A percentile compares a stretch with the other conserved stretches of the same genome.
Conservation (phyloP, 1,139 yeast species). For the Candida sp. region DNA sequence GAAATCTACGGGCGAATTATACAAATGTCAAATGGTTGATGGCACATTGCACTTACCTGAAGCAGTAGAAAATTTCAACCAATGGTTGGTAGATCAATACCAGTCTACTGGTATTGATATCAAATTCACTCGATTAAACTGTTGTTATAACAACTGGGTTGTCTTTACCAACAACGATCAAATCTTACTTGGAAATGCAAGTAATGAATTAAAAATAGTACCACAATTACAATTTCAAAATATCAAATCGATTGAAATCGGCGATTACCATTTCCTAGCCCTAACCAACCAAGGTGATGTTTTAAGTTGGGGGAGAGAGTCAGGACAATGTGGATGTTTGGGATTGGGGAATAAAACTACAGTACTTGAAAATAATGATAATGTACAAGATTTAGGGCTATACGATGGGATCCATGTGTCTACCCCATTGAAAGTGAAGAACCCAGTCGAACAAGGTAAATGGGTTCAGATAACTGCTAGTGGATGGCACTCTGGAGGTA, state of each 20-base stretch:
- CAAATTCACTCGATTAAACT: conserved; percentile 16
- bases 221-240: conserved; percentile 48
- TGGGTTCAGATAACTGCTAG: conserved; percentile 58
- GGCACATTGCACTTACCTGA: conserved; percentile 7
- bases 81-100: conserved; percentile 24
- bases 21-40: conserved; percentile 33
- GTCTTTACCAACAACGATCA: conserved; percentile 33
- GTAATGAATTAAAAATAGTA: conserved; percentile 14
- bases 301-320: conserved; percentile 72
- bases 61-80: conserved; percentile 20
- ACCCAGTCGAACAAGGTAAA: conserved; percentile 30
- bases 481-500: conserved; percentile 81
- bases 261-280: conserved; percentile 73
- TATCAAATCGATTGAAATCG: conserved; percentile 51
- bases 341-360: conserved; percentile 54
- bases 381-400: conserved; percentile 22
- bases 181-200: conserved; percentile 8
- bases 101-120: conserved; percentile 10
- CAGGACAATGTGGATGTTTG: conserved; percentile 62
- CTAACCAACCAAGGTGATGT: conserved; percentile 56
- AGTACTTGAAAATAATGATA: conserved; percentile 13
- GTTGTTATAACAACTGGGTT: conserved; percentile 21
- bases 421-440: conserved; percentile 41
- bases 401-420: conserved; percentile 37
- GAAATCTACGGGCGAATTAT: conserved; percentile 38